Percentiles rank a stretch among this genome's conserved stretches.
Evolutionary conservation across 1,139 yeast species (phyloP).

Genomic region (Geotrichum klebahnii): DNA sequence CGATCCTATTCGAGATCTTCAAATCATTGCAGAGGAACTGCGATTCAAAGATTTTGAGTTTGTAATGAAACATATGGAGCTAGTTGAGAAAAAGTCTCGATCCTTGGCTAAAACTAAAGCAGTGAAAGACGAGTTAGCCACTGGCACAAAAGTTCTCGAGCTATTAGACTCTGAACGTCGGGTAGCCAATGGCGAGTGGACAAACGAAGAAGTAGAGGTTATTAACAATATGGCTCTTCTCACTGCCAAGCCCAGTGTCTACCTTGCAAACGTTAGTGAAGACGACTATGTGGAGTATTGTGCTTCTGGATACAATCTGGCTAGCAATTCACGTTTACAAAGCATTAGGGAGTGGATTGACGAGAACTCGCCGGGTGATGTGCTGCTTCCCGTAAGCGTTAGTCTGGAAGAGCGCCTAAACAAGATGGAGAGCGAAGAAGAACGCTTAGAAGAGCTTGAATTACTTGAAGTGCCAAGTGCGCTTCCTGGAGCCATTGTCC

Average conservation of each 20-base stretch:
- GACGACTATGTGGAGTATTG: conserved; percentile 64
- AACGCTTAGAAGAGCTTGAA: conserved; percentile 74
- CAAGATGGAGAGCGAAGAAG: conserved; percentile 68
- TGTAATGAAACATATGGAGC: conserved; percentile 78
- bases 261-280: conserved; percentile 83
- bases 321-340: conserved; percentile 16
- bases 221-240: conserved; percentile 78
- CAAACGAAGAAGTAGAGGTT: conserved; percentile 79
- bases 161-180: conserved; percentile 76
- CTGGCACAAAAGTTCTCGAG: conserved; percentile 67
- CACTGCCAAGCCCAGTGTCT: conserved; percentile 91
- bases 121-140: conserved; percentile 80
- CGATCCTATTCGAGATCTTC: conserved; percentile 86
- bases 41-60: conserved; percentile 92
- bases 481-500: conserved; percentile 68
- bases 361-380: conserved; percentile 77
- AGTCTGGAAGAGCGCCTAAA: conserved; percentile 81
- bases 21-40: conserved; percentile 79
- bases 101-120: conserved; percentile 55
- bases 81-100: conserved; percentile 49
- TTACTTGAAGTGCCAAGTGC: conserved; percentile 72
- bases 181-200: conserved; percentile 85
- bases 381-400: conserved; percentile 80
- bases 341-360: conserved; percentile 88
- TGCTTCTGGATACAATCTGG: conserved; percentile 1